Evolutionary conservation across 2,329 filamentous ascomycete genomes (phyloP), one percentile per base, ranked within the genome.

Genomic region (Endoconidiophora polonica): DNA sequence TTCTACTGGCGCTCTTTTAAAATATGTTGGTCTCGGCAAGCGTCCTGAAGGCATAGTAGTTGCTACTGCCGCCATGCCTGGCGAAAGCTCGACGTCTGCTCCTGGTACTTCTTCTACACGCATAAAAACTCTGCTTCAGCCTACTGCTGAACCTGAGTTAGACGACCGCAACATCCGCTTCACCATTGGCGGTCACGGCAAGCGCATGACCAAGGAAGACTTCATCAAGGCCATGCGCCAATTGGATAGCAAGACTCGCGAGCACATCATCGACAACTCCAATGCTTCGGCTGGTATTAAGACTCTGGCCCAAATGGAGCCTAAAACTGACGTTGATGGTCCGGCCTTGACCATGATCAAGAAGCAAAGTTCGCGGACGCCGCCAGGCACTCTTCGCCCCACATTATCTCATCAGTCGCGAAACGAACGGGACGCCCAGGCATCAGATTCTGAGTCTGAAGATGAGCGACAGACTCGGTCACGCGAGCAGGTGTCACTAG

Each of bases 171-270:
- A 77, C 50, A 79, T 90, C 50, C 76, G 84, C 12, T 90, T 88
- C 63, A 87, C 80, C 1, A 83, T 90, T 55, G 77, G 74, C 42
- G 77, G 79, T 33, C 75, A 79, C n/a, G 82, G 82, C 4, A 71
- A 73, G 54, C 76, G 84, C 44, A 81, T 91, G 76, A 87, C 74
- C 54, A 88, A 88, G 64, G 77, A 81, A 3, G 83, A 87, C 59
- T 90, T 91, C 60, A 77, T 91, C 54, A 69, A 73, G 44, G 78
- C 86, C 59, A 79, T 91, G 59, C 76, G 79, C 55, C 75, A 78
- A 55, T 70, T 90, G 53, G 83, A 90, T 60, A 74, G 76, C 22
- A 76, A 76, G 58, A 76, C 79, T 12, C 72, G 73, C 4, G 67
- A 66, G 36, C 70, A 76, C 53, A 68, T 76, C 2, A 65, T 77